Evolutionary conservation across 768 basidiomycete species (phyloP).

Genomic region (Leccinum disarticulatum): DNA sequence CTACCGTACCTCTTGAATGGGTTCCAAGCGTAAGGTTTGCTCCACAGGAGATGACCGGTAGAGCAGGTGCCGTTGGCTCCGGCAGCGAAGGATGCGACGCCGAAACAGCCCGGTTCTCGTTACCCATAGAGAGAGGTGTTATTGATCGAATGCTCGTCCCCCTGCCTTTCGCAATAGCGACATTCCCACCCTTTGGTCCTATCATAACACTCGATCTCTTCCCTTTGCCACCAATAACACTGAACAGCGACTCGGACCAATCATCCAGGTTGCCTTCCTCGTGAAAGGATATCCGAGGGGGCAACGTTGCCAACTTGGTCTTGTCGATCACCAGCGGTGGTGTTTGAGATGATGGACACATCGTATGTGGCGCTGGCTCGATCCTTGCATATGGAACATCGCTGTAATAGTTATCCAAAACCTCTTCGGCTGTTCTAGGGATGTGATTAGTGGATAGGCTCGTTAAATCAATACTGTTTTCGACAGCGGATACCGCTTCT

Average conservation of each 20-base stretch:
- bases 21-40: constrained; percentile 20
- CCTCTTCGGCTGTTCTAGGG: constrained; percentile 25
- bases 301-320: constrained; percentile 25
- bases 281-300: constrained; percentile 59
- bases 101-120: neutral
- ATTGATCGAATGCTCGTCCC: constrained; percentile 20
- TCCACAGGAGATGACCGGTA: constrained; percentile 21
- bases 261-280: constrained; percentile 46
- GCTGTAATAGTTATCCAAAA: constrained; percentile 28
- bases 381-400: constrained; percentile 6
- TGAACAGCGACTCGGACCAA: constrained; percentile 57
- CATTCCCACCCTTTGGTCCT: neutral
- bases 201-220: constrained; percentile 15
- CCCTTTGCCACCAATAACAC: constrained; percentile 42
- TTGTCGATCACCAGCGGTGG: constrained; percentile 36
- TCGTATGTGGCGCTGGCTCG: constrained; percentile 8
- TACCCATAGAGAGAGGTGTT: constrained; percentile 1
- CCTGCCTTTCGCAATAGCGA: constrained; percentile 11
- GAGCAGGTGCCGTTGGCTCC: constrained; percentile 9
- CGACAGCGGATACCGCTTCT: neutral
- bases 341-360: constrained; percentile 18
- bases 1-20: constrained; percentile 5
- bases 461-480: neutral
- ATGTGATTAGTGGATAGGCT: constrained; percentile 9
- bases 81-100: constrained; percentile 5